These are phyloP conservation scores for Acanthamoeba culbertsoni DNA, from an alignment of 208 protist genomes.

Conservation along the genomic window DNA sequence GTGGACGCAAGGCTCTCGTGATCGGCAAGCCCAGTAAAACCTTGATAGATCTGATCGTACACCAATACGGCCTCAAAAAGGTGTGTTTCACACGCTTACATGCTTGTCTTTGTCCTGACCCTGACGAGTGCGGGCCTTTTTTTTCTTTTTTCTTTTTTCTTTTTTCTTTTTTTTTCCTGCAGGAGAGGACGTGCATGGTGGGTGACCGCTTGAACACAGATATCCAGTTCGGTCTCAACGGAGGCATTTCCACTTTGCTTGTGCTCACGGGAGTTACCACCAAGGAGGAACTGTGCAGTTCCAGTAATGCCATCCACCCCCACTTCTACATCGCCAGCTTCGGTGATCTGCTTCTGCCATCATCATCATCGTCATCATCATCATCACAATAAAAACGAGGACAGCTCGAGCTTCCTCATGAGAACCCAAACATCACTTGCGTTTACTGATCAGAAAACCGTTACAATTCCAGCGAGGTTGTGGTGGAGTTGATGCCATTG, in stretches of 20 bases:
- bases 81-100: too few relatives aligned
- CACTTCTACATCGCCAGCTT: slow-evolving; percentile 2
- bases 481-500: slow-evolving; percentile 85
- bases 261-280: slow-evolving; percentile 75
- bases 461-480: slow-evolving; percentile 43
- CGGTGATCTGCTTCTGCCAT: not conserved
- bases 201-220: slow-evolving; percentile 86
- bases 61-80: slow-evolving; percentile 53
- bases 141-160: not conserved
- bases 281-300: not conserved
- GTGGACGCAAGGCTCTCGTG: slow-evolving; percentile 67
- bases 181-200: slow-evolving; percentile 75
- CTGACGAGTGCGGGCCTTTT: not conserved
- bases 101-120: not conserved
- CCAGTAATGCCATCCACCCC: not conserved
- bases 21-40: slow-evolving; percentile 78
- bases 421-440: not conserved
- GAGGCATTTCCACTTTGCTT: slow-evolving; percentile 76
- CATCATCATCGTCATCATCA: not conserved
- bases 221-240: slow-evolving; percentile 81
- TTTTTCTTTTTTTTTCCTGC: not conserved
- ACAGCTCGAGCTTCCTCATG: not conserved
- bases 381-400: not conserved
- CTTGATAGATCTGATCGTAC: slow-evolving; percentile 73
- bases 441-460: not conserved